Evolutionary conservation across 139 green algal genomes (phyloP).

Genomic region (Monoraphidium neglectum): DNA sequence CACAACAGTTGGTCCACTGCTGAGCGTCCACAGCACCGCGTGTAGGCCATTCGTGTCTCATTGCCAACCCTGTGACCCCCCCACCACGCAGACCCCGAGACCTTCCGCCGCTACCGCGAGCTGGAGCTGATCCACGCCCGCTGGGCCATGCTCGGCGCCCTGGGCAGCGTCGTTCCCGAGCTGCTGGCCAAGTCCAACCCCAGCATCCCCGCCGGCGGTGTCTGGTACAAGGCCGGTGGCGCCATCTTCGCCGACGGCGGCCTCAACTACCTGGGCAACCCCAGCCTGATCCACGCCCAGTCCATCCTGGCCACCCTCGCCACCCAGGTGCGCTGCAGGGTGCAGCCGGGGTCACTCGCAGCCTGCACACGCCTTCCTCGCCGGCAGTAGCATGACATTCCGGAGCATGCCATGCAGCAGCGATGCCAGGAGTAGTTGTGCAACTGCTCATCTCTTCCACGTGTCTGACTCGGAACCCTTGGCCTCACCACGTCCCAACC

Average conservation of each 20-base stretch:
- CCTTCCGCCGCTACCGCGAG: conserved; percentile 80
- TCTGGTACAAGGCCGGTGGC: conserved; percentile 92
- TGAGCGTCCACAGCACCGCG: too few relatives aligned
- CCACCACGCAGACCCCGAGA: conserved; percentile 94
- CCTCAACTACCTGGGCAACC: conserved; percentile 82
- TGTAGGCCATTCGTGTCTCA: too few relatives aligned
- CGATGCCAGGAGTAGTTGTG: too few relatives aligned
- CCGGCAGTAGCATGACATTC: too few relatives aligned
- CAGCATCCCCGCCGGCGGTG: conserved; percentile 59
- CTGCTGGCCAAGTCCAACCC: conserved; percentile 49
- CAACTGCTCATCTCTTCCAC: too few relatives aligned
- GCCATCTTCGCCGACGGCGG: conserved; percentile 74
- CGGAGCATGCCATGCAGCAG: too few relatives aligned
- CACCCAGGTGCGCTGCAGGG: conserved; percentile 69
- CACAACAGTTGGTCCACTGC: too few relatives aligned
- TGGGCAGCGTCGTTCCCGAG: conserved; percentile 57
- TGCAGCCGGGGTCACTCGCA: too few relatives aligned
- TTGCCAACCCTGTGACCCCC: conserved; percentile 83
- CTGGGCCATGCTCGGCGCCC: conserved; percentile 77
- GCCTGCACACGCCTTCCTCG: too few relatives aligned
- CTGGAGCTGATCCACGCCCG: conserved; percentile 69
- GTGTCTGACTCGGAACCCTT: too few relatives aligned
- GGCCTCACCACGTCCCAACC: too few relatives aligned
- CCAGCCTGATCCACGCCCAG: conserved; percentile 86
- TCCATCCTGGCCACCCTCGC: conserved; percentile 87